These are phyloP conservation scores for Somion occarium DNA, from an alignment of 1,284 basidiomycete species.

Conservation along the genomic window DNA sequence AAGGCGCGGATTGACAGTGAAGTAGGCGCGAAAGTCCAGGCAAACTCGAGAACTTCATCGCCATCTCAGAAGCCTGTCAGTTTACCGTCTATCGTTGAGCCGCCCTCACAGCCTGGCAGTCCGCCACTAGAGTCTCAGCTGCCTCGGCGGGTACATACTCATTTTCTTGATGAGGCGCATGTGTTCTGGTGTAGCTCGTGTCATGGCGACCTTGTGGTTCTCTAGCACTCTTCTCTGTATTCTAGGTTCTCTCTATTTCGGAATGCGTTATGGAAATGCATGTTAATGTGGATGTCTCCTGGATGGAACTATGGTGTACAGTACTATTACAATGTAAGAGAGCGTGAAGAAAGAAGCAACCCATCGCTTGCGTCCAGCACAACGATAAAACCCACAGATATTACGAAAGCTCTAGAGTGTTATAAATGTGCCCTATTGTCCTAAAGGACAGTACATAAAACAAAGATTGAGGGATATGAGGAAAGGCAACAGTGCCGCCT, in stretches of 20 bases:
- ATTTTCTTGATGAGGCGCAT: slow-evolving; percentile 79
- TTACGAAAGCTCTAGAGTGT: neutral
- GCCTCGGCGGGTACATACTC: slow-evolving; percentile 28
- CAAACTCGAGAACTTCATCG: slow-evolving; percentile 43
- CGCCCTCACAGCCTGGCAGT: slow-evolving; percentile 15
- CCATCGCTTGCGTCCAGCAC: neutral
- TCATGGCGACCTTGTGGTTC: slow-evolving; percentile 71
- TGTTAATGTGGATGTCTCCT: too few relatives aligned
- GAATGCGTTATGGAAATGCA: too few relatives aligned
- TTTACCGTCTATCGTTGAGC: slow-evolving; percentile 28
- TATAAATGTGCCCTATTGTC: neutral
- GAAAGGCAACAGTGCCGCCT: slow-evolving; percentile 8
- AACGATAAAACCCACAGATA: neutral
- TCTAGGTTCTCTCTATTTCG: neutral
- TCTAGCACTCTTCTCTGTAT: slow-evolving; percentile 34
- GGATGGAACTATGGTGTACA: neutral
- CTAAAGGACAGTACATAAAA: neutral
- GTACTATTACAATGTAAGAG: neutral
- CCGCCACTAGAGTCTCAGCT: slow-evolving; percentile 8
- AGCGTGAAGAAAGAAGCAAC: neutral
- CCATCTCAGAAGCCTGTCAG: slow-evolving; percentile 31
- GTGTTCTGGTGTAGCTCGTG: slow-evolving; percentile 83
- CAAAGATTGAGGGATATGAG: neutral
- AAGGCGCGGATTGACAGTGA: slow-evolving; percentile 86
- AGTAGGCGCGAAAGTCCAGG: slow-evolving; percentile 34